Conservation (phyloP, 2,329 filamentous ascomycete species). For the Penicillium sp. region DNA sequence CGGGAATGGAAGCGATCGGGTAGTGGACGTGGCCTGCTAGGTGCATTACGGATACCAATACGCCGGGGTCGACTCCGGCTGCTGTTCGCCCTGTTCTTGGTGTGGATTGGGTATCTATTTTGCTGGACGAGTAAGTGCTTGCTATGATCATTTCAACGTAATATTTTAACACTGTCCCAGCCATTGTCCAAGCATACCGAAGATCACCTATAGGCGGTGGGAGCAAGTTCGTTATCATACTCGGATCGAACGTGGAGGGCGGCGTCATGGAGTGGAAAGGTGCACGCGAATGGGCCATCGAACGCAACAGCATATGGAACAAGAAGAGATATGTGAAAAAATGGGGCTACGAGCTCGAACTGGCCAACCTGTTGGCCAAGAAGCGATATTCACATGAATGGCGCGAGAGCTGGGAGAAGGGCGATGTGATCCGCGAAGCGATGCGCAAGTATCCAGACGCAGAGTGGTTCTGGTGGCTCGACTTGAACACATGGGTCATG, state of each 20-base stretch:
- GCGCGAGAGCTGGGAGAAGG: slow-evolving; percentile 99
- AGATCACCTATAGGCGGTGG: slow-evolving; percentile 75
- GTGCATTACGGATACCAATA: slow-evolving; percentile 48
- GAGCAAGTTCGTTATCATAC: slow-evolving; percentile 86
- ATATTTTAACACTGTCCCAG: slow-evolving; percentile 42
- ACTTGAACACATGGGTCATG: slow-evolving; percentile 98
- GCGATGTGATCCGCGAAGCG: slow-evolving; percentile 83
- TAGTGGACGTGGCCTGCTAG: slow-evolving; percentile 29
- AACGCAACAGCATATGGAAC: slow-evolving; percentile 92
- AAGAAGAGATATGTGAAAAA: slow-evolving; percentile 81
- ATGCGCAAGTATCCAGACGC: slow-evolving; percentile 93
- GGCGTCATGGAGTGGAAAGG: slow-evolving; percentile 99
- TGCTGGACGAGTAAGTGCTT: slow-evolving; percentile 68
- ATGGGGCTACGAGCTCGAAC: slow-evolving; percentile 95
- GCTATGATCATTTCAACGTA: slow-evolving; percentile 3
- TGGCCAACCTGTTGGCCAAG: slow-evolving; percentile 98
- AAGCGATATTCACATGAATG: slow-evolving; percentile 98
- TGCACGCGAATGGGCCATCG: slow-evolving; percentile 94
- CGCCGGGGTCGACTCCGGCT: slow-evolving; percentile 65
- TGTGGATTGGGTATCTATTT: slow-evolving; percentile 63
- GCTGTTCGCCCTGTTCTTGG: slow-evolving; percentile 56
- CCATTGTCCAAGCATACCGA: slow-evolving; percentile 61
- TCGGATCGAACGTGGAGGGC: slow-evolving; percentile 90
- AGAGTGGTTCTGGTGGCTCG: slow-evolving; percentile 99
- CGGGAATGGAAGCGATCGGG: slow-evolving; percentile 45